Base-by-base conservation (phyloP, 768 basidiomycete genomes). In the Hygrophorus pudorinus region DNA sequence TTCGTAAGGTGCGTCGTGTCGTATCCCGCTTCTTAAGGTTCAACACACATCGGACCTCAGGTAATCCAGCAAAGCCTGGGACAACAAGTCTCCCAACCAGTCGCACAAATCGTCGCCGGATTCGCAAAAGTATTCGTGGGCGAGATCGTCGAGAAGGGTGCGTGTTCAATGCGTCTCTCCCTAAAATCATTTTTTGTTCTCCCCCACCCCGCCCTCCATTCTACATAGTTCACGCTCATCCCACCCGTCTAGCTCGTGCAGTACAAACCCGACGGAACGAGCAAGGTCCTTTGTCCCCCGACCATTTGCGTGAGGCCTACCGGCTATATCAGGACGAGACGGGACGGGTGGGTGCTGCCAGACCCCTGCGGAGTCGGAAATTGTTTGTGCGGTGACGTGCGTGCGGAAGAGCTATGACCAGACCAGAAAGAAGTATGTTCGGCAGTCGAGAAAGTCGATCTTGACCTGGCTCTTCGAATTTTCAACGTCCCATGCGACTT, bases 101-200 rank as follows among this genome's bases (percentile, higher is more conserved):
- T 93, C 4, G 83, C 90, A 1, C 89, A 91, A 50, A 78, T 92
- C 35, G 83, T 93, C 2, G 88, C 89, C 4, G 91, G 91, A 48
- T 85, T 94, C 46, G 74, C 77, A 11, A 94, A 93, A 56, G 88
- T 94, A 0, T 94, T 92, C 48, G 88, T 94, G 2, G 91, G 91
- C 2, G 90, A 93, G 59, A 85, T 94, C 4, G 75, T 92, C 13
- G 90, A 92, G 57, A 85, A 84, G 64, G 89, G 89, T 87, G 39
- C 44, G 68, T 54, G 34, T 12, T 14, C 37, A n/a, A n/a, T n/a
- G n/a, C n/a, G 3, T 44, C 36, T 27, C 12, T 33, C 12, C 17
- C 5, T 28, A 3, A 29, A 37, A 24, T 28, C 20, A n/a, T 42
- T 36, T 20, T 35, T 10, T 9, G 38, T 13, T 3, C 4, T 4